Percentiles rank a stretch among this genome's conserved stretches.
These are phyloP conservation scores for Salix arbutifolia DNA, from an alignment of 345 rosid species.

Conservation along the genomic window DNA sequence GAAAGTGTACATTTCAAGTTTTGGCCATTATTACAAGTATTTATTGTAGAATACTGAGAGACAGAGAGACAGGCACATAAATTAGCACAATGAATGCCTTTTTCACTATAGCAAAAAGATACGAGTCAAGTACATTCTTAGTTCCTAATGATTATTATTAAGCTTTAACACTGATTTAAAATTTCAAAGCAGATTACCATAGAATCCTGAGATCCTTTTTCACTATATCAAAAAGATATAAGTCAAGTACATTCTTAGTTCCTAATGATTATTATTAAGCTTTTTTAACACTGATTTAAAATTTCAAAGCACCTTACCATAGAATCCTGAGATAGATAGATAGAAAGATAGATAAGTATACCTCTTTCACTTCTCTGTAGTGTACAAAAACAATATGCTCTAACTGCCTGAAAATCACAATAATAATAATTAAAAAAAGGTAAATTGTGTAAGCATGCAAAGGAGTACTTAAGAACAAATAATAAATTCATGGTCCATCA, in stretches of 20 bases:
- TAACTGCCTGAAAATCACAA: conserved; percentile 53
- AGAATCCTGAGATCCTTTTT: not conserved
- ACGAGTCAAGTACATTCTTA: not conserved
- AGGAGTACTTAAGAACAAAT: not conserved
- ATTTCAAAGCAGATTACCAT: not conserved
- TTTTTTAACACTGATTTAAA: conserved; percentile 2
- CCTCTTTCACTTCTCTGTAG: conserved; percentile 87
- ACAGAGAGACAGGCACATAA: no score
- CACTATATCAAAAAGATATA: not conserved
- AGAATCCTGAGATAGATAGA: not conserved
- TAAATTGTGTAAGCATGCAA: not conserved
- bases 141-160: not conserved
- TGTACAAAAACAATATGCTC: conserved; percentile 79
- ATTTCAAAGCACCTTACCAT: not conserved
- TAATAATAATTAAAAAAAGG: not conserved
- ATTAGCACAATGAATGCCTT: no score
- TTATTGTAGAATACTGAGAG: not conserved
- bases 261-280: not conserved
- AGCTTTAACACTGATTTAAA: conserved; percentile 4
- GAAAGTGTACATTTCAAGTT: not conserved
- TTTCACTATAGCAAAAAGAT: not conserved
- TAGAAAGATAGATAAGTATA: conserved; percentile 26
- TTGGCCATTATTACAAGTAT: not conserved
- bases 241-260: no score
- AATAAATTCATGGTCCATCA: not conserved